A percentile compares a stretch with the other conserved stretches of the same genome.
phyloP scores from a whole-genome alignment of 2,329 filamentous ascomycete genomes.

The Colletotrichum spinosum region DNA sequence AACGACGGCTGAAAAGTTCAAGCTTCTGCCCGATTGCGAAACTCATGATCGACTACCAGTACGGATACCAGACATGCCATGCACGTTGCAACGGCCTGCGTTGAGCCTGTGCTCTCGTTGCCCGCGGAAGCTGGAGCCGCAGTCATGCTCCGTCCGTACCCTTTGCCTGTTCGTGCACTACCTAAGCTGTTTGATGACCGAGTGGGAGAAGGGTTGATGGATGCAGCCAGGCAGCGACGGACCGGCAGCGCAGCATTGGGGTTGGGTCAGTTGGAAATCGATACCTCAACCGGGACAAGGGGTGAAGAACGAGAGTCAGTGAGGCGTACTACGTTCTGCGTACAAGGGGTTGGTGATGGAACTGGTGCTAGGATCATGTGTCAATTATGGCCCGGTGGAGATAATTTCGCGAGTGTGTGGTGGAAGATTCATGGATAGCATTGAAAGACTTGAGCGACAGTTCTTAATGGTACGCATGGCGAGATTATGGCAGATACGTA shows the following conservation, averaged over 20 bases:
- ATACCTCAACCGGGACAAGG: constrained; percentile 9
- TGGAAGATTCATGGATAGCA: too few species aligned
- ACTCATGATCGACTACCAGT: too few species aligned
- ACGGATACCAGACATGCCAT: too few species aligned
- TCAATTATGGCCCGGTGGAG: too few species aligned
- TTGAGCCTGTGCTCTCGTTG: not conserved
- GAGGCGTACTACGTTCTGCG: too few species aligned
- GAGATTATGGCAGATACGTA: not conserved
- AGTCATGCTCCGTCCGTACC: constrained; percentile 9
- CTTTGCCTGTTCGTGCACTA: constrained; percentile 23
- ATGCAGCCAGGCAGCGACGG: constrained; percentile 8
- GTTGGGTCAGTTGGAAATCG: constrained; percentile 16
- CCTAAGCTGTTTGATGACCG: constrained; percentile 30
- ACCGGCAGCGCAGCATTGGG: constrained; percentile 11
- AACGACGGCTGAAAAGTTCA: too few species aligned
- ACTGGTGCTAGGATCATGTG: not conserved
- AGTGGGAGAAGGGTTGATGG: constrained; percentile 22
- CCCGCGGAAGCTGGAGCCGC: constrained; percentile 20
- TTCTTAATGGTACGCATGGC: too few species aligned
- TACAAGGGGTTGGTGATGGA: not conserved
- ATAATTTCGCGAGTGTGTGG: too few species aligned
- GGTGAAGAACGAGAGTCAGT: not conserved
- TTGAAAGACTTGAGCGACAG: too few species aligned
- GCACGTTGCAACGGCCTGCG: too few species aligned
- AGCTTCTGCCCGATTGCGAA: too few species aligned